Evolutionary conservation across 192 early-diverging fungal species (phyloP).

Genomic region (Coemansia sp.): DNA sequence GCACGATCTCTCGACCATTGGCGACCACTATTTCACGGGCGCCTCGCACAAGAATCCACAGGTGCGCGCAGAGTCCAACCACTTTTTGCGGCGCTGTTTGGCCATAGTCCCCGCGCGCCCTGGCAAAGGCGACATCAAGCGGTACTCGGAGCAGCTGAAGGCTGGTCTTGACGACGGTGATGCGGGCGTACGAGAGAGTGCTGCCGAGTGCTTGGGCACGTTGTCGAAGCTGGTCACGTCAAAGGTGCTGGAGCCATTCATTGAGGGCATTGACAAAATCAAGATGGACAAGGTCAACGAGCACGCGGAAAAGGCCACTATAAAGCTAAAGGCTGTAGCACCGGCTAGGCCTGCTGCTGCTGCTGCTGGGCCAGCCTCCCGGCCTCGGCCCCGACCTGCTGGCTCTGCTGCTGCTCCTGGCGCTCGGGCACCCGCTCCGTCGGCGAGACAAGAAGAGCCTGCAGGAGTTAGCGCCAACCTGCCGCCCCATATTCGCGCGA

Average conservation of each 20-base stretch:
- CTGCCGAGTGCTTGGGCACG: conserved; percentile 83
- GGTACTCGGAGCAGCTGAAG: conserved; percentile 71
- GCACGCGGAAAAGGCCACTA: conserved; percentile 81
- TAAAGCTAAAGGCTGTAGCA: conserved; percentile 64
- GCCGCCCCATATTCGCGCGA: conserved; percentile 49
- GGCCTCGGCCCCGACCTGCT: conserved; percentile 27
- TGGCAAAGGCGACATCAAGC: conserved; percentile 77
- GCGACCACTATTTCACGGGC: conserved; percentile 70
- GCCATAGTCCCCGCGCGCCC: conserved; percentile 69
- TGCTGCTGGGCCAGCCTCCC: conserved; percentile 14
- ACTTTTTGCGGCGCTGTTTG: conserved; percentile 73
- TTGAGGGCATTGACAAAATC: conserved; percentile 85
- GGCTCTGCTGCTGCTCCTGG: neutral
- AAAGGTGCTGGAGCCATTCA: conserved; percentile 65
- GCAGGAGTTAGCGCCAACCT: conserved; percentile 43
- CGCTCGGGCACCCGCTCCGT: neutral
- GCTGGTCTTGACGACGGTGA: conserved; percentile 82
- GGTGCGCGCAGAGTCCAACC: conserved; percentile 72
- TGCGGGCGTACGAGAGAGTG: conserved; percentile 76
- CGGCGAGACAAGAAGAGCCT: neutral
- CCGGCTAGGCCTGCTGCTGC: conserved; percentile 36
- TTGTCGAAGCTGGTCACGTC: conserved; percentile 87
- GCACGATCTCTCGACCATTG: conserved; percentile 57
- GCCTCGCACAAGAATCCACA: conserved; percentile 93
- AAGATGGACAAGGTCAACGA: conserved; percentile 88